Base-by-base conservation (phyloP, 768 basidiomycete species). In the Pisolithus orientalis region DNA sequence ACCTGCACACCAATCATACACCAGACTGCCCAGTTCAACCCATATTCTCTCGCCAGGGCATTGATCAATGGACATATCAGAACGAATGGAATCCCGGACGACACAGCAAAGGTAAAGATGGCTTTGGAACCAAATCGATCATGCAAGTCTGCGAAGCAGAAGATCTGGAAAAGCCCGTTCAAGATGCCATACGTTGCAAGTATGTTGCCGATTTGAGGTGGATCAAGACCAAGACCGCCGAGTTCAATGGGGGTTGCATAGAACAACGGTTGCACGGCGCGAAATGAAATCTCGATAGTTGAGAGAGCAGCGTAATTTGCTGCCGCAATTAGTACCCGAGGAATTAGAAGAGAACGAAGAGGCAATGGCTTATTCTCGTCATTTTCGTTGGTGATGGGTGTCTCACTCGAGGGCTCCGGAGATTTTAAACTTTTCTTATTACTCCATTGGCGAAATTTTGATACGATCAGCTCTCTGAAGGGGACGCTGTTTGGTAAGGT, bases 201-300 rank as follows among this genome's bases (percentile, higher is more conserved):
- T 53, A 87, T 77, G 34, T 77, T 76, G 4, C 88, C 88, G 32
- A 90, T 90, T 8, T 62, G 66, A 4, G 79, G 70, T 4, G 88
- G 86, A 21, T 77, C 68, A n/a, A 90, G 68, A 4, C 85, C 86
- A 14, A 89, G 76, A 0, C 88, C 88, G 31, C 87, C 88, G 13
- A 81, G 72, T 24, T 74, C 72, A 50, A 83, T 70, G 16, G 88
- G 85, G 5, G 85, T 88, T n/a, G 85, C 80, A 46, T 80, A 73
- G 67, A 87, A 90, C 25, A 88, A 64, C 0, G 89, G 88, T 39
- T 84, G 82, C 10, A 90, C 67, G 7, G 83, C 76, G 45, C 80
- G 80, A 58, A 79, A 80, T 9, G 82, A 67, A 43, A 89, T 87
- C 52, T 89, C 87, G 39, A 85, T 64, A 5, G 88, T 66, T 5